phyloP scores from a whole-genome alignment of 192 early-diverging fungal species.

The Coemansia asiatica region DNA sequence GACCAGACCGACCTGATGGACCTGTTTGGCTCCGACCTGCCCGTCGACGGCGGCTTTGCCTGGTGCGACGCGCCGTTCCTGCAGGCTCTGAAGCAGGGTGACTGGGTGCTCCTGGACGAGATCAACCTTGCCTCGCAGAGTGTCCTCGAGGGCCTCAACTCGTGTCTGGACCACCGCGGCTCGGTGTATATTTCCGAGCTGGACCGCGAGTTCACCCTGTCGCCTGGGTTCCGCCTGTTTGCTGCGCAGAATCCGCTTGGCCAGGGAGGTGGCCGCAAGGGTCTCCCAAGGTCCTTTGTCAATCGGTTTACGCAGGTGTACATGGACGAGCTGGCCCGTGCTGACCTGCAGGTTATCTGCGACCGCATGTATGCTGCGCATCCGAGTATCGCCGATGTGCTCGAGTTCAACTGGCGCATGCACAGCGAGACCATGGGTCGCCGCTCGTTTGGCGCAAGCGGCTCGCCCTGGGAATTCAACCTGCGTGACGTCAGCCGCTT shows the following conservation, averaged over 20 bases:
- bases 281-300: constrained; percentile 95
- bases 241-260: constrained; percentile 96
- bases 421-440: constrained; percentile 80
- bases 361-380: constrained; percentile 53
- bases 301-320: constrained; percentile 97
- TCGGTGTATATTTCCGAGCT: constrained; percentile 96
- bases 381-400: constrained; percentile 53
- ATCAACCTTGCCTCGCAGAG: constrained; percentile 98
- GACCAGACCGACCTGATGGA: constrained; percentile 99
- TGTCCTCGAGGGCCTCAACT: constrained; percentile 97
- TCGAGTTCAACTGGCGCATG: constrained; percentile 82
- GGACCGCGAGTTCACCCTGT: constrained; percentile 78
- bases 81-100: constrained; percentile 90
- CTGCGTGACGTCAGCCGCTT: constrained; percentile 95
- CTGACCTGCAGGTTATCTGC: constrained; percentile 83
- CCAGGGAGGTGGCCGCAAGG: constrained; percentile 97
- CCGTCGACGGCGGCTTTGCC: constrained; percentile 84
- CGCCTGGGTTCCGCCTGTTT: constrained; percentile 86
- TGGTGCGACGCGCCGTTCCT: constrained; percentile 99
- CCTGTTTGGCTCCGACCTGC: constrained; percentile 96
- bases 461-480: constrained; percentile 98
- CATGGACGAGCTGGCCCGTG: constrained; percentile 74
- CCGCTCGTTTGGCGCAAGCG: constrained; percentile 71
- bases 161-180: constrained; percentile 96
- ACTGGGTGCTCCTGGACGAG: constrained; percentile 98